A percentile compares a stretch with the other conserved stretches of the same genome.
Evolutionary conservation across 2,329 filamentous ascomycete genomes (phyloP).

Genomic region (Beauveria rudraprayagi): DNA sequence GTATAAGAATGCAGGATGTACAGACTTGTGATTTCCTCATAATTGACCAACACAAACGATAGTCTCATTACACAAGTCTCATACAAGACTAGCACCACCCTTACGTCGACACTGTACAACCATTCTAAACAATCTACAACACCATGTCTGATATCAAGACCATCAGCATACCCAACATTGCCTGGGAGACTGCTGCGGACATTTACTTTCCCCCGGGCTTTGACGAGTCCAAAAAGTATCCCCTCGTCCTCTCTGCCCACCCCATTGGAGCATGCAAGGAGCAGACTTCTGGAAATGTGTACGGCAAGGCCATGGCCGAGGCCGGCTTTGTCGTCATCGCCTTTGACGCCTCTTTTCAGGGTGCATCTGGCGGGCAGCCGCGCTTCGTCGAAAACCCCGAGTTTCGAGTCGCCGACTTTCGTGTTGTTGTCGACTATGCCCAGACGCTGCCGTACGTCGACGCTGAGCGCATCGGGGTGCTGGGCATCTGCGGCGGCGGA

Average conservation of each 20-base stretch:
- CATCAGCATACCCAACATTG: conserved; percentile 3
- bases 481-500: conserved; percentile 31
- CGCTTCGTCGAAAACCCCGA: conserved; percentile 27
- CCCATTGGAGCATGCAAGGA: conserved; percentile 27
- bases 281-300: conserved; percentile 23
- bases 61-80: background rate
- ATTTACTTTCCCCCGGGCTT: background rate
- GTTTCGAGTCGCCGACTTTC: conserved; percentile 26
- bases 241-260: conserved; percentile 21
- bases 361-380: conserved; percentile 25
- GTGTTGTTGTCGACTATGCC: conserved; percentile 25
- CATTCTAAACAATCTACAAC: background rate
- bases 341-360: conserved; percentile 30
- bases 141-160: background rate
- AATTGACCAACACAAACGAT: background rate
- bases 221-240: conserved; percentile 2
- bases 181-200: background rate
- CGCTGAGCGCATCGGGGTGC: conserved; percentile 24
- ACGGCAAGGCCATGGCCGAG: conserved; percentile 23
- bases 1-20: background rate
- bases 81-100: background rate
- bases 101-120: background rate
- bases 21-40: background rate
- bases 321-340: conserved; percentile 20
- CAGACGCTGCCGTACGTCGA: conserved; percentile 21